Evolutionary conservation across 169 alveolate species (phyloP).

Genomic region (Plasmodium knowlesi): DNA sequence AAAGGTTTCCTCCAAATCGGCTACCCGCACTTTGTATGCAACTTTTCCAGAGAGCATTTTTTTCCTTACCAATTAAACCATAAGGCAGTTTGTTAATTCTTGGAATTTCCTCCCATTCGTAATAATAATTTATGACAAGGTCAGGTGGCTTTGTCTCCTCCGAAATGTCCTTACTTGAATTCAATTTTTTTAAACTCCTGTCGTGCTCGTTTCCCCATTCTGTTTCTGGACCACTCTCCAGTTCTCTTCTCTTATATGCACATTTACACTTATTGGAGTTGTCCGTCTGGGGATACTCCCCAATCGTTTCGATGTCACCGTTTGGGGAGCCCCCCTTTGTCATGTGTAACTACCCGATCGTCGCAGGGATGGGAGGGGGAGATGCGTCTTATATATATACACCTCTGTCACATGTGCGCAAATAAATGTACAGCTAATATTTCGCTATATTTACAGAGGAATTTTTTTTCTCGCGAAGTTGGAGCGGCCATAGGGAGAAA

Average conservation of each 20-base stretch:
- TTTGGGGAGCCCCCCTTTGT: background rate
- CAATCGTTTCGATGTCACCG: background rate
- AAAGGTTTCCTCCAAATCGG: background rate
- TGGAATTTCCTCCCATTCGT: constrained; percentile 64
- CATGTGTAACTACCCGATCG: background rate
- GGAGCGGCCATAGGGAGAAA: background rate
- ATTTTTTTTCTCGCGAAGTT: background rate
- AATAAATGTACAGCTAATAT: background rate
- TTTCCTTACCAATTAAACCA: constrained; percentile 67
- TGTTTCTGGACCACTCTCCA: background rate
- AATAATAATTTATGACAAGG: constrained; percentile 37
- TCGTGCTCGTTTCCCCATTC: constrained; percentile 8
- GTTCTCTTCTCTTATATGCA: constrained; percentile 24
- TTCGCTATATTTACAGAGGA: background rate
- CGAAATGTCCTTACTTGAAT: background rate
- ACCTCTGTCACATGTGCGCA: background rate
- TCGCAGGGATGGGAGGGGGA: background rate
- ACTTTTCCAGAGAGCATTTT: background rate
- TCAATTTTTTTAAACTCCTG: constrained; percentile 20
- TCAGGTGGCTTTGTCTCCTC: constrained; percentile 17
- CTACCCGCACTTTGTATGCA: background rate
- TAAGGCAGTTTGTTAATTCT: constrained; percentile 34
- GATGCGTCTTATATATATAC: background rate
- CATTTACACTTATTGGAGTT: background rate
- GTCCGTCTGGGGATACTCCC: background rate